A percentile compares a stretch with the other conserved stretches of the same genome.
These are phyloP conservation scores for Furcasterigmium furcatum DNA, from an alignment of 2,329 filamentous ascomycete genomes.

Conservation along the genomic window DNA sequence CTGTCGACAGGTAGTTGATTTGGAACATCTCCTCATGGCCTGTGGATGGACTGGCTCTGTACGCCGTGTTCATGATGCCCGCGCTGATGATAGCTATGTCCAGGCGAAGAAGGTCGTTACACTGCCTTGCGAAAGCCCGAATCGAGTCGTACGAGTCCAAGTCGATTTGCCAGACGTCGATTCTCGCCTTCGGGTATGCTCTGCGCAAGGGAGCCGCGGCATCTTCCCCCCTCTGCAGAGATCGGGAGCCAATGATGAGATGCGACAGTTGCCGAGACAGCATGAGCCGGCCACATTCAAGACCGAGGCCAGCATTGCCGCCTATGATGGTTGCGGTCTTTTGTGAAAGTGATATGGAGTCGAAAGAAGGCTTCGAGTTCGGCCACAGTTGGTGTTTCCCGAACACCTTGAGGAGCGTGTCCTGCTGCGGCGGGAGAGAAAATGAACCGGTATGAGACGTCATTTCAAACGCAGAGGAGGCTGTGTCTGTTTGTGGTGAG, in stretches of 20 bases:
- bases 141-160: constrained; percentile 43
- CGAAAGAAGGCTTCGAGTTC: too few species aligned
- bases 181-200: constrained; percentile 22
- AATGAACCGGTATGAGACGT: too few species aligned
- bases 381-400: too few species aligned
- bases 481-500: too few species aligned
- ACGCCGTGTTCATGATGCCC: constrained; percentile 22
- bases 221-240: constrained; percentile 33
- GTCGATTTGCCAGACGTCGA: constrained; percentile 49
- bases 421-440: too few species aligned
- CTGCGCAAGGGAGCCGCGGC: constrained; percentile 29
- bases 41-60: constrained; percentile 14
- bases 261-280: constrained; percentile 31
- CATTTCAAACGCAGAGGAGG: too few species aligned
- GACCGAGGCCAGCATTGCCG: constrained; percentile 44
- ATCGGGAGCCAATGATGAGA: constrained; percentile 46
- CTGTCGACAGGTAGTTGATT: constrained; percentile 33
- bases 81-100: constrained; percentile 45
- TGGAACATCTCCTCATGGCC: constrained; percentile 37
- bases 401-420: too few species aligned
- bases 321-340: constrained; percentile 46
- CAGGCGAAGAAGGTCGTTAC: constrained; percentile 29
- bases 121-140: constrained; percentile 31
- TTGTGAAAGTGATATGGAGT: too few species aligned
- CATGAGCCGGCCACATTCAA: constrained; percentile 38